These are phyloP conservation scores for Stagonosporopsis tanaceti DNA, from an alignment of 2,329 filamentous ascomycete species.

Conservation along the genomic window DNA sequence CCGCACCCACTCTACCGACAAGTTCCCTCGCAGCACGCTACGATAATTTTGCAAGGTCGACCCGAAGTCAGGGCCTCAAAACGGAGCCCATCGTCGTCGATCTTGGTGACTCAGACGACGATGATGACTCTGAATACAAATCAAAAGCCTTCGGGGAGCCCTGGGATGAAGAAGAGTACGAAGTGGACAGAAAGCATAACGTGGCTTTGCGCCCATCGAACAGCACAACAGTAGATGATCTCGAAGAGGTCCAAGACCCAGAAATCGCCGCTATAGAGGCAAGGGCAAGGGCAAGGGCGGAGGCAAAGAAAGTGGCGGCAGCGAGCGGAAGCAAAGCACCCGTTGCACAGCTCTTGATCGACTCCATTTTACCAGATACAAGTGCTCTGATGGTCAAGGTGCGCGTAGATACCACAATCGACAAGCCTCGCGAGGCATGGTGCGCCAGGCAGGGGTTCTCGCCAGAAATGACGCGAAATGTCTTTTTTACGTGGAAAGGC, in stretches of 20 bases:
- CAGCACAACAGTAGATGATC: slow-evolving; percentile 22
- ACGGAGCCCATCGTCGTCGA: slow-evolving; percentile 32
- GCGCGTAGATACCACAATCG: slow-evolving; percentile 71
- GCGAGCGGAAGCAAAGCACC: slow-evolving; percentile 24
- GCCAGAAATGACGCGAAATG: slow-evolving; percentile 57
- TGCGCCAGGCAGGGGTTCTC: slow-evolving; percentile 66
- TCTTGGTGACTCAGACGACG: slow-evolving; percentile 36
- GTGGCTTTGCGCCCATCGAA: slow-evolving; percentile 18
- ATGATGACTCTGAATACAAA: slow-evolving; percentile 22
- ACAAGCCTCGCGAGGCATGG: slow-evolving; percentile 74
- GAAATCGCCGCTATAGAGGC: slow-evolving; percentile 39
- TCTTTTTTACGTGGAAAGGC: slow-evolving; percentile 83
- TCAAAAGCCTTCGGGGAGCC: slow-evolving; percentile 15
- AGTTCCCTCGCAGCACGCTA: slow-evolving; percentile 42
- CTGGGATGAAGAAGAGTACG: background rate
- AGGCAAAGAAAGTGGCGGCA: slow-evolving; percentile 27
- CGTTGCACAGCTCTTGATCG: slow-evolving; percentile 71
- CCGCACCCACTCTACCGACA: slow-evolving; percentile 18
- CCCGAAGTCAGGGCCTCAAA: slow-evolving; percentile 14
- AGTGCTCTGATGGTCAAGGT: slow-evolving; percentile 70
- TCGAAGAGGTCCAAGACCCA: slow-evolving; percentile 41
- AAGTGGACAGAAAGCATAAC: slow-evolving; percentile 4
- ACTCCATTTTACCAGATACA: slow-evolving; percentile 69
- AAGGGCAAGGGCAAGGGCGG: slow-evolving; percentile 33
- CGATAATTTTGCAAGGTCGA: slow-evolving; percentile 35